phyloP scores from a whole-genome alignment of 768 basidiomycete species.

The Mycena chlorophos region DNA sequence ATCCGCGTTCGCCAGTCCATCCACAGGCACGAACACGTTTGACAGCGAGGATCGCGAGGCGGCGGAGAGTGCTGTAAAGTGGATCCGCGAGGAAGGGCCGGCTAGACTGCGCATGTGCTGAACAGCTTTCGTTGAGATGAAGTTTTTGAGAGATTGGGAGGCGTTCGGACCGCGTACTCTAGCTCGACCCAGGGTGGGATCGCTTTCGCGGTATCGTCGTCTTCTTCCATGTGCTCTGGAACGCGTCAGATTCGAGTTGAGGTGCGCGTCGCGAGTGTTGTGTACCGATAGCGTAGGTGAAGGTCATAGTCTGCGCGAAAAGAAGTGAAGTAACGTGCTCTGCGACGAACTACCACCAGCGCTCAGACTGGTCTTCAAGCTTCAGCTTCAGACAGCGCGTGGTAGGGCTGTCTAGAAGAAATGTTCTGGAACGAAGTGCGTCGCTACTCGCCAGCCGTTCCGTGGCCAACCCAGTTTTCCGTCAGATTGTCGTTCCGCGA shows the following conservation, averaged over 20 bases:
- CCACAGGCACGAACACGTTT: conserved; percentile 29
- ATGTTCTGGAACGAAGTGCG: too few relatives aligned
- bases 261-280: background rate
- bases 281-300: background rate
- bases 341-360: too few relatives aligned
- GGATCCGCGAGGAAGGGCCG: conserved; percentile 60
- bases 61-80: conserved; percentile 85
- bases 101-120: conserved; percentile 87
- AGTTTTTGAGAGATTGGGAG: background rate
- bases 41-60: conserved; percentile 60
- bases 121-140: conserved; percentile 9
- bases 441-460: too few relatives aligned
- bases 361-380: too few relatives aligned
- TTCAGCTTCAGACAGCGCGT: too few relatives aligned
- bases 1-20: conserved; percentile 37
- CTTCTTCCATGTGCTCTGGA: conserved; percentile 85
- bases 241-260: conserved; percentile 6
- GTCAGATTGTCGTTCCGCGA: too few relatives aligned
- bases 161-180: conserved; percentile 71
- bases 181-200: conserved; percentile 90
- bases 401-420: too few relatives aligned
- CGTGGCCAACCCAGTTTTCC: too few relatives aligned
- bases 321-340: too few relatives aligned
- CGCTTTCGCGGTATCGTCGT: conserved; percentile 69
- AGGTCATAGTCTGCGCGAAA: too few relatives aligned